Conservation (phyloP, 2,329 filamentous ascomycete species). For the Xylariales sp. region DNA sequence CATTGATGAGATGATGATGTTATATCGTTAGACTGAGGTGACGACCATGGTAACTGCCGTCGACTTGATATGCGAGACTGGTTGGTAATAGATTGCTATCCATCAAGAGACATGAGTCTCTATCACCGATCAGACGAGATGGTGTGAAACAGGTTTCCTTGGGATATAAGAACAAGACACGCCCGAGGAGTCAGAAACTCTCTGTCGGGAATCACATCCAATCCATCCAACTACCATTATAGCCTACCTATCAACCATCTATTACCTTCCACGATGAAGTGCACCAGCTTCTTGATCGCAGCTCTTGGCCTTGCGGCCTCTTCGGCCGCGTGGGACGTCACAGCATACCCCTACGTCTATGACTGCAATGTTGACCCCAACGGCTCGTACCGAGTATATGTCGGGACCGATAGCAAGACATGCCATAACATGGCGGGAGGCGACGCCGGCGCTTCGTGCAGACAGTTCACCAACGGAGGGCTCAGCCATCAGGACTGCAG, state of each 20-base stretch:
- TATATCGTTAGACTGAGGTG: constrained; percentile 2
- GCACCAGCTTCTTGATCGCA: constrained; percentile 2
- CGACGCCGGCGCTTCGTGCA: constrained; percentile 4
- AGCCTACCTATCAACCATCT: constrained; percentile 7
- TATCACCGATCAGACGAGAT: constrained; percentile 1
- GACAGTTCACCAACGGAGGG: constrained; percentile 2
- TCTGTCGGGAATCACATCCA: constrained; percentile 1
- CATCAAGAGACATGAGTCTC: not conserved
- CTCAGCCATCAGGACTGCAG: not conserved
- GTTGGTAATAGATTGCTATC: constrained; percentile 1
- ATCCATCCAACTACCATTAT: constrained; percentile 1
- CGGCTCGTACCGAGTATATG: constrained; percentile 2
- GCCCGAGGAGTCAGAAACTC: not conserved
- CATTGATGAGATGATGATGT: constrained; percentile 3
- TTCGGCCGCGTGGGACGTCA: constrained; percentile 4
- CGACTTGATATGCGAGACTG: constrained; percentile 4
- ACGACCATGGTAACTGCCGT: not conserved
- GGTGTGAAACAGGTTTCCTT: not conserved
- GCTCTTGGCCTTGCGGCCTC: constrained; percentile 2
- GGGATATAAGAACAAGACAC: constrained; percentile 5
- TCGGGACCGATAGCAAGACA: constrained; percentile 6
- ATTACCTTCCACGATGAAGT: constrained; percentile 6
- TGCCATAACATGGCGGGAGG: constrained; percentile 4
- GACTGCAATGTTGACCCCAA: not conserved
- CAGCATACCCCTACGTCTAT: not conserved